Evolutionary conservation across 1,284 basidiomycete genomes (phyloP).

Genomic region (Apiotrichum gracile): DNA sequence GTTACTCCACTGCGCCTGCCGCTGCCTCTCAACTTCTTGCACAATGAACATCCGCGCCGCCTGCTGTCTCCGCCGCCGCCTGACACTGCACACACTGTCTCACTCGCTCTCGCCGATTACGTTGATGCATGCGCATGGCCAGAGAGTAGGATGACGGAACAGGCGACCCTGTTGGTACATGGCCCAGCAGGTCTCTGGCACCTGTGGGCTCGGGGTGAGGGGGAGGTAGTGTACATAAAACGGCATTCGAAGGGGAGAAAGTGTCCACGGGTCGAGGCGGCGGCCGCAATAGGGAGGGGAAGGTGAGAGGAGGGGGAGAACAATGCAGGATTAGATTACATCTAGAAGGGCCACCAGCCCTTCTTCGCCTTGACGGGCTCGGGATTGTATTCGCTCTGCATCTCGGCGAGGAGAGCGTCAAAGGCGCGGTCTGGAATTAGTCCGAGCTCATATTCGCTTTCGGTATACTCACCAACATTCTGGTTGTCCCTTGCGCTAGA

Average conservation of each 20-base stretch:
- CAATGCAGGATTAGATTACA: background rate
- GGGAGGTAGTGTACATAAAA: constrained; percentile 1
- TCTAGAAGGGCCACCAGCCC: constrained; percentile 32
- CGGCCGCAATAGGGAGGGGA: background rate
- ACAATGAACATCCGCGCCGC: no score
- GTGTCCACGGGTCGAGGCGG: background rate
- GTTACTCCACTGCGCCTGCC: no score
- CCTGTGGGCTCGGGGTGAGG: background rate
- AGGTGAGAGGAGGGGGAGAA: background rate
- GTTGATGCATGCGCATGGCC: background rate
- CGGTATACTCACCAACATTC: constrained; percentile 70
- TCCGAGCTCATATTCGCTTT: background rate
- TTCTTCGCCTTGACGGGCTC: constrained; percentile 43
- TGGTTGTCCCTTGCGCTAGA: constrained; percentile 81
- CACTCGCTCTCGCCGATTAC: background rate
- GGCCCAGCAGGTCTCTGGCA: background rate
- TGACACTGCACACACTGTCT: no score
- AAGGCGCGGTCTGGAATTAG: constrained; percentile 67
- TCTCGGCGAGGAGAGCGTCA: constrained; percentile 77
- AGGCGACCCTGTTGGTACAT: constrained; percentile 6
- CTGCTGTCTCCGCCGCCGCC: no score
- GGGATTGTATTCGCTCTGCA: constrained; percentile 51
- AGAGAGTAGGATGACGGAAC: background rate
- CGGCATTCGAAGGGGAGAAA: constrained; percentile 1
- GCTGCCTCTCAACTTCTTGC: no score